Conservation (phyloP, 2,329 filamentous ascomycete genomes). For the Cordyceps cicadae region DNA sequence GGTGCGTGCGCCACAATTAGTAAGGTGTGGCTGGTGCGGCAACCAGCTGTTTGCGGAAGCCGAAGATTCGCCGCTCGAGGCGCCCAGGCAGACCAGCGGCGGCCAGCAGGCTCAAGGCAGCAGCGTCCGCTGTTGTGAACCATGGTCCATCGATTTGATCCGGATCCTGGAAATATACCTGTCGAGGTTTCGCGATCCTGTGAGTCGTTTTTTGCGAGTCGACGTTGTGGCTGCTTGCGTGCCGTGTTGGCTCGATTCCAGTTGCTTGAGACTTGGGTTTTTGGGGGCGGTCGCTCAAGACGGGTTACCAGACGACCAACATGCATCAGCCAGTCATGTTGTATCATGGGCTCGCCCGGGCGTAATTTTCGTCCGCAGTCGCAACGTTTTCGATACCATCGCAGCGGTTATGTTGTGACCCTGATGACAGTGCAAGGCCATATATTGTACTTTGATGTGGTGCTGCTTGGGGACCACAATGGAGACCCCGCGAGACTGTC, state of each 20-base stretch:
- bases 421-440: background rate
- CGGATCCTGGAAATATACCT: background rate
- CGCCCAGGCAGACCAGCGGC: background rate
- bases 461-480: background rate
- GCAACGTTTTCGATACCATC: background rate
- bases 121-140: background rate
- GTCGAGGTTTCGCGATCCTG: background rate
- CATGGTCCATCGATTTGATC: background rate
- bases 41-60: constrained; percentile 8
- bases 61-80: constrained; percentile 1
- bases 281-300: background rate
- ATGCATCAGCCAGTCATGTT: background rate
- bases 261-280: background rate
- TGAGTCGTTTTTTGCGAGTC: background rate
- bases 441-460: constrained; percentile 1
- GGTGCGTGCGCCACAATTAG: constrained; percentile 4
- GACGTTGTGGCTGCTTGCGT: background rate
- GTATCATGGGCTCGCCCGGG: background rate
- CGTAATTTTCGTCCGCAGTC: background rate
- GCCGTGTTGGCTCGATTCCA: background rate
- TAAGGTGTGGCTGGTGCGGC: constrained; percentile 10
- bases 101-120: background rate
- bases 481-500: background rate
- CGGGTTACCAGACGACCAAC: background rate
- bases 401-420: background rate